These are phyloP conservation scores for Cyclostephanos tholiformis DNA, from an alignment of 108 stramenopile genomes.

Conservation along the genomic window DNA sequence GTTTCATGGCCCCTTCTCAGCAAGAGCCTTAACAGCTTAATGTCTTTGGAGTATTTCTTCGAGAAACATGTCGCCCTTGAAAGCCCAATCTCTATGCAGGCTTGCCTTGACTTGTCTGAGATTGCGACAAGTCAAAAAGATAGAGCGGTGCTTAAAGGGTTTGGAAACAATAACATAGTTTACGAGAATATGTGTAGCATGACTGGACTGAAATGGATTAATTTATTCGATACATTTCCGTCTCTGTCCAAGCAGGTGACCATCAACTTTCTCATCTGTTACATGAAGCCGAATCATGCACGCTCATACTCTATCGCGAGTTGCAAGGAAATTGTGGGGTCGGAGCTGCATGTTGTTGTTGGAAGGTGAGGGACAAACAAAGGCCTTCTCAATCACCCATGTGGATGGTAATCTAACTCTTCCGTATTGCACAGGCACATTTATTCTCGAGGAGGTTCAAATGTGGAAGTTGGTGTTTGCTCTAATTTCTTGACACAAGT, in stretches of 20 bases:
- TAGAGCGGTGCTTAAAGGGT: neutral
- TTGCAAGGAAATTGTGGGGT: conserved; percentile 10
- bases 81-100: conserved; percentile 8
- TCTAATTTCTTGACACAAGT: conserved; percentile 15
- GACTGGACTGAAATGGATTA: conserved; percentile 10
- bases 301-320: conserved; percentile 22
- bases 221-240: conserved; percentile 5
- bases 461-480: conserved; percentile 19
- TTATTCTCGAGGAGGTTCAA: conserved; percentile 12
- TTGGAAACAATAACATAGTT: neutral
- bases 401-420: too few species aligned
- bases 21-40: neutral
- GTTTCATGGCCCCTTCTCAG: conserved; percentile 2
- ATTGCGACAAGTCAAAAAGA: neutral
- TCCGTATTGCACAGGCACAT: conserved; percentile 1
- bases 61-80: conserved; percentile 2
- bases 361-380: neutral
- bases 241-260: conserved; percentile 6
- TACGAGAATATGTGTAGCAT: neutral
- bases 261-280: conserved; percentile 4
- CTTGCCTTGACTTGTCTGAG: neutral
- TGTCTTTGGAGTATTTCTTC: neutral
- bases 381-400: too few species aligned
- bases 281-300: conserved; percentile 18
- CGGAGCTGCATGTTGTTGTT: conserved; percentile 17